These are phyloP conservation scores for Saccharum officinarum DNA, from an alignment of 176 grass and related monocot genomes.

Conservation along the genomic window DNA sequence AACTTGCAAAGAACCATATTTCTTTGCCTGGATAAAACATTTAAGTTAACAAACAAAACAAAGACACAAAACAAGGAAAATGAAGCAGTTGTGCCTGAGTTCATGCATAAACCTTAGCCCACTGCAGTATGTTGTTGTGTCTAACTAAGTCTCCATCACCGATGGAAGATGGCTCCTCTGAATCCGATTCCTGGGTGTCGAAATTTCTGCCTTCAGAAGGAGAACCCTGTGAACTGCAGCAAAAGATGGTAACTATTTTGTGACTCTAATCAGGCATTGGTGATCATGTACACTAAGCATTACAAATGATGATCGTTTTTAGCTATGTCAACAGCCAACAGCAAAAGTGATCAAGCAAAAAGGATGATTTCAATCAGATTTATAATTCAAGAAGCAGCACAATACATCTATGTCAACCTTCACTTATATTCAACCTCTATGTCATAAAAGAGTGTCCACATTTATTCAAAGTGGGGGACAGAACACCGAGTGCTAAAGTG, in stretches of 20 bases:
- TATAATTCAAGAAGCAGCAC: background rate
- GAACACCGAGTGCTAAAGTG: background rate
- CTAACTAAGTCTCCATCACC: conserved; percentile 69
- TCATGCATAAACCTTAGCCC: conserved; percentile 79
- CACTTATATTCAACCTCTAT: background rate
- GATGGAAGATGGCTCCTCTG: conserved; percentile 89
- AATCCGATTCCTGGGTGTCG: conserved; percentile 52
- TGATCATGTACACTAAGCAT: background rate
- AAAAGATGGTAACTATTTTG: conserved; percentile 23
- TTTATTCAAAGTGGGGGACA: background rate
- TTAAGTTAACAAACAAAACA: conserved; percentile 29
- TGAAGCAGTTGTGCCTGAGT: conserved; percentile 13
- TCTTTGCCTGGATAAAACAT: conserved; percentile 68
- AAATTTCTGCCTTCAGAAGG: conserved; percentile 68
- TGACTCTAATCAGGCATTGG: conserved; percentile 8
- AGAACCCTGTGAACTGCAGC: conserved; percentile 61
- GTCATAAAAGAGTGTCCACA: background rate
- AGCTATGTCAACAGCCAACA: conserved; percentile 12
- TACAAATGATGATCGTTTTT: background rate
- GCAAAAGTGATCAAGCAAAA: background rate
- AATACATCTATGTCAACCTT: conserved; percentile 10
- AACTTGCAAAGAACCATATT: conserved; percentile 86
- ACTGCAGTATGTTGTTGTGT: conserved; percentile 73
- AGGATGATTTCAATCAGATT: conserved; percentile 3
- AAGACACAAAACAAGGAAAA: conserved; percentile 12